These are phyloP conservation scores for Tetrastigma voinierianum DNA, from an alignment of 164 flowering plant species.

Conservation along the genomic window DNA sequence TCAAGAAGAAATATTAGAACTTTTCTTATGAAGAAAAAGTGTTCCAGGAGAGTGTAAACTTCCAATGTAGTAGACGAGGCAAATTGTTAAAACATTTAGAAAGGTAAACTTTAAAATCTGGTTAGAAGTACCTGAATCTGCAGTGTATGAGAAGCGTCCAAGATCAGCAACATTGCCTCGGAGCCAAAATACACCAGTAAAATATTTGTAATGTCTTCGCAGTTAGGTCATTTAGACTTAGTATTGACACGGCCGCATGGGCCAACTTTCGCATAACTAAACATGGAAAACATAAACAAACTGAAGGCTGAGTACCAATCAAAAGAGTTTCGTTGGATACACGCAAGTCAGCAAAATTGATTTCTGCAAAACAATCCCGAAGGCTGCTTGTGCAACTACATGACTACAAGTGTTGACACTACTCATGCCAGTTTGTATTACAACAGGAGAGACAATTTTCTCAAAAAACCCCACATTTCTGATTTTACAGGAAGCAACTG, in stretches of 20 bases:
- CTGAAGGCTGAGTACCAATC: too few relatives aligned
- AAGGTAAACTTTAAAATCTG: background rate
- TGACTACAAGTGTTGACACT: background rate
- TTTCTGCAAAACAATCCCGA: too few relatives aligned
- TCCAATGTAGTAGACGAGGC: background rate
- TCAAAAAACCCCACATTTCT: too few relatives aligned
- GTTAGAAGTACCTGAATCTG: slow-evolving; percentile 49
- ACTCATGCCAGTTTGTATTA: background rate
- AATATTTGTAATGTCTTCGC: background rate
- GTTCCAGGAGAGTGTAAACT: background rate
- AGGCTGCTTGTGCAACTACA: too few relatives aligned
- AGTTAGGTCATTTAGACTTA: too few relatives aligned
- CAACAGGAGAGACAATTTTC: too few relatives aligned
- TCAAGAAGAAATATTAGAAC: slow-evolving; percentile 22
- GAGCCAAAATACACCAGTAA: slow-evolving; percentile 37
- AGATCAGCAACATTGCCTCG: slow-evolving; percentile 86
- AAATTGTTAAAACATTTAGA: background rate
- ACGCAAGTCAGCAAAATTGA: too few relatives aligned
- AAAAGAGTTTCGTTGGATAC: too few relatives aligned
- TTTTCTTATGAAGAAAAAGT: background rate
- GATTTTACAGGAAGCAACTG: background rate
- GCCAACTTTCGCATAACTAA: too few relatives aligned
- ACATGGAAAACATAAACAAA: too few relatives aligned
- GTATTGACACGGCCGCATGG: too few relatives aligned
- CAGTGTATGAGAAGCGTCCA: slow-evolving; percentile 65